A percentile compares a stretch with the other conserved stretches of the same genome.
These are phyloP conservation scores for Cichorium intybus DNA, from an alignment of 140 eudicot species.

Conservation along the genomic window DNA sequence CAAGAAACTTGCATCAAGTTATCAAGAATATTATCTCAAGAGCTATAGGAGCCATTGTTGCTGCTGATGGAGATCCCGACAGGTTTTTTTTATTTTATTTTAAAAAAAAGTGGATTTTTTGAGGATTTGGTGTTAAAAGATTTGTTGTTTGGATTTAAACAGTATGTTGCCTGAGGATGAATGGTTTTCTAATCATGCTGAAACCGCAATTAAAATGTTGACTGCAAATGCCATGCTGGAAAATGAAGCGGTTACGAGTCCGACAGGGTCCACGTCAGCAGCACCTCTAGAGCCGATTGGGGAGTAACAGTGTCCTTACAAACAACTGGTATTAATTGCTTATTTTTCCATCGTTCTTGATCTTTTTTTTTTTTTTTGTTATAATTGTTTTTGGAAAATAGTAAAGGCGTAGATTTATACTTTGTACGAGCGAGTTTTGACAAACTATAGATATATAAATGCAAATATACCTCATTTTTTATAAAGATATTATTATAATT, in stretches of 20 bases:
- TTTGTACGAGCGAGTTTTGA: background rate
- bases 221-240: slow-evolving; percentile 40
- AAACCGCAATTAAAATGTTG: slow-evolving; percentile 68
- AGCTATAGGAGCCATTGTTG: slow-evolving; percentile 72
- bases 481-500: background rate
- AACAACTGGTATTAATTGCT: background rate
- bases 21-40: slow-evolving; percentile 72
- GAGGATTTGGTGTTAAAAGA: slow-evolving; percentile 8
- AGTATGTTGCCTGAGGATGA: slow-evolving; percentile 84
- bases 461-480: background rate
- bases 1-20: slow-evolving; percentile 79
- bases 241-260: slow-evolving; percentile 44
- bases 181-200: slow-evolving; percentile 78
- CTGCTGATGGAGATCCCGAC: slow-evolving; percentile 61
- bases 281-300: slow-evolving; percentile 30
- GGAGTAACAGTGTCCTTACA: slow-evolving; percentile 30
- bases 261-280: slow-evolving; percentile 41
- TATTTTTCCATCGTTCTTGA: background rate
- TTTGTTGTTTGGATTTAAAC: slow-evolving; percentile 17
- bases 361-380: background rate
- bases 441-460: background rate
- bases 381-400: background rate
- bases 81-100: slow-evolving; percentile 34
- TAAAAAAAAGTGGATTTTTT: background rate
- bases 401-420: background rate